Conservation (phyloP, 352 stramenopile species). For the Globisporangium nagaii region DNA sequence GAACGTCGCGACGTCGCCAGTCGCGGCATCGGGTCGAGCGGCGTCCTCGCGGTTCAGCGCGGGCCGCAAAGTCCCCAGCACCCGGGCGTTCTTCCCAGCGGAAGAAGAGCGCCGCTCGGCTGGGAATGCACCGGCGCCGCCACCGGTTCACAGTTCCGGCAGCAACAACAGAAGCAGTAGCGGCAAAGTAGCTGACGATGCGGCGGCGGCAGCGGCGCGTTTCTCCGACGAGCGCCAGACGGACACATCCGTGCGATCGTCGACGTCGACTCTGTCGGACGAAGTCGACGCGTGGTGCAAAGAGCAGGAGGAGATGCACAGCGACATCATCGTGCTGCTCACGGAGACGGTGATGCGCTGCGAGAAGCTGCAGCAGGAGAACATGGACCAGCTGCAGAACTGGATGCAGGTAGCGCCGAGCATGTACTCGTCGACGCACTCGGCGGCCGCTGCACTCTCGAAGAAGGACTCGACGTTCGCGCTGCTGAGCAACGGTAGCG, state of each 20-base stretch:
- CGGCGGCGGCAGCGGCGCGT: slow-evolving; percentile 5
- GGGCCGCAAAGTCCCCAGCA: not conserved
- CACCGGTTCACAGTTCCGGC: not conserved
- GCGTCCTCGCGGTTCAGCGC: not conserved
- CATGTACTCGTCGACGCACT: slow-evolving; percentile 16
- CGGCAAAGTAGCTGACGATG: not conserved
- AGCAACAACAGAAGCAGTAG: not conserved
- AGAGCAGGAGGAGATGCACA: slow-evolving; percentile 85
- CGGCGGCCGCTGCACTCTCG: slow-evolving; percentile 4
- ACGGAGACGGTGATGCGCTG: slow-evolving; percentile 80
- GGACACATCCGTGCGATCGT: slow-evolving; percentile 40
- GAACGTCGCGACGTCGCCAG: slow-evolving; percentile 62
- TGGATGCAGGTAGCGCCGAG: slow-evolving; percentile 65
- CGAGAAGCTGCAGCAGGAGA: slow-evolving; percentile 77
- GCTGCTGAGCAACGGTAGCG: slow-evolving; percentile 2
- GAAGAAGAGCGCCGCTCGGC: slow-evolving; percentile 5
- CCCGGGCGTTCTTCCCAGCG: slow-evolving; percentile 5
- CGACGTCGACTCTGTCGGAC: slow-evolving; percentile 61
- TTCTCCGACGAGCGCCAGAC: slow-evolving; percentile 29
- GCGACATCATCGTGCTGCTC: slow-evolving; percentile 68
- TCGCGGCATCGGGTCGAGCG: slow-evolving; percentile 3
- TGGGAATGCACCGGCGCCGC: not conserved
- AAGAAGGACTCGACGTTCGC: slow-evolving; percentile 5
- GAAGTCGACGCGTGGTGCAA: slow-evolving; percentile 74
- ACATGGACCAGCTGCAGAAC: slow-evolving; percentile 79